Conservation (phyloP, 768 basidiomycete species). For the Naganishia kalamii region DNA sequence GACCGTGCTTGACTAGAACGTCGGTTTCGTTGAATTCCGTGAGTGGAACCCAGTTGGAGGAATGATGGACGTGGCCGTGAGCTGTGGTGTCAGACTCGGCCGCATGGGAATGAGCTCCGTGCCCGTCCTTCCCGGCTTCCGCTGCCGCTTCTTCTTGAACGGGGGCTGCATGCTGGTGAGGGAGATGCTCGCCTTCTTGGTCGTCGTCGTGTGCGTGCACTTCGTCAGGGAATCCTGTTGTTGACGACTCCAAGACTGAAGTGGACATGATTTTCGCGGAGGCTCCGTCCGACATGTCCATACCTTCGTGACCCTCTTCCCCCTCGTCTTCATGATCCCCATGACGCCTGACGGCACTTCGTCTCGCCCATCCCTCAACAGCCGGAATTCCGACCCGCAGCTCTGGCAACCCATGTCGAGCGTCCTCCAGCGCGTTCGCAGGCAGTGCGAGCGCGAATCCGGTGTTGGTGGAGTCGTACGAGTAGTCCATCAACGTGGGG, state of each 20-base stretch:
- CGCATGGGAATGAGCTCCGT: not conserved
- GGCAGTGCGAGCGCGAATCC: not conserved
- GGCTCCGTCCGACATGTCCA: conserved; percentile 1
- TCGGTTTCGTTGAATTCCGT: conserved; percentile 65
- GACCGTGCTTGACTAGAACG: conserved; percentile 58
- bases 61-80: conserved; percentile 10
- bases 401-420: not conserved
- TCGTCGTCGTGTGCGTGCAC: not conserved
- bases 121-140: not conserved
- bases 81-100: not conserved
- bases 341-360: conserved; percentile 8
- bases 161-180: not conserved
- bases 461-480: not conserved
- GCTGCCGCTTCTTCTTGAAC: not conserved
- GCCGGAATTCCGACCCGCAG: not conserved
- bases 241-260: not conserved
- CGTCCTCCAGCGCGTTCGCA: not conserved
- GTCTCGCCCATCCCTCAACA: not conserved
- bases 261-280: not conserved
- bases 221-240: not conserved
- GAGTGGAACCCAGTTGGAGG: conserved; percentile 23
- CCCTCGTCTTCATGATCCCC: not conserved
- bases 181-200: too few species aligned
- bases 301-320: not conserved
- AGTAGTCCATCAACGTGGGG: not conserved